phyloP scores from a whole-genome alignment of 1,284 basidiomycete genomes.

The Trichosporon sp. region DNA sequence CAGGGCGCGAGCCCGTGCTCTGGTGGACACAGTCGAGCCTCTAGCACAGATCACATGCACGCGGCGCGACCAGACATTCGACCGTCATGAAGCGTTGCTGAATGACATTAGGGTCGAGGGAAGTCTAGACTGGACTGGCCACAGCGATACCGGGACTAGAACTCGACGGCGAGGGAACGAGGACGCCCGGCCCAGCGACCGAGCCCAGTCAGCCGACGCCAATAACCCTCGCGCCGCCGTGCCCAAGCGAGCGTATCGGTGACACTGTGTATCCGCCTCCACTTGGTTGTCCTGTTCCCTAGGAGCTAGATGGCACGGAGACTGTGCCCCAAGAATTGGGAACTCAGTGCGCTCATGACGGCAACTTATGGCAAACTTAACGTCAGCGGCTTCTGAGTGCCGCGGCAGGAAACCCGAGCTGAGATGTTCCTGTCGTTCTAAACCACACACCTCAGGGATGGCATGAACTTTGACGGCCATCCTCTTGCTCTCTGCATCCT shows the following conservation, averaged over 20 bases:
- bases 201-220: background rate
- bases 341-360: background rate
- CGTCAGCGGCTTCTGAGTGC: background rate
- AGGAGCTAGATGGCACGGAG: background rate
- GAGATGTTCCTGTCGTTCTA: background rate
- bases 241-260: background rate
- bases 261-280: background rate
- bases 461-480: background rate
- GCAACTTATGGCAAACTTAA: background rate
- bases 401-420: background rate
- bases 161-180: background rate
- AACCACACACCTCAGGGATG: background rate
- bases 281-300: background rate
- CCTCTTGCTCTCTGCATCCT: background rate
- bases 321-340: background rate
- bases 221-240: background rate
- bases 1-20: background rate
- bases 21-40: background rate
- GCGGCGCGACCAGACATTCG: background rate
- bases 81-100: background rate
- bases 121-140: background rate
- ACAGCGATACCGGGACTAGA: background rate
- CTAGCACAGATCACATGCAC: background rate
- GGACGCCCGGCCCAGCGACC: background rate
- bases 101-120: background rate